phyloP scores from a whole-genome alignment of 2,329 filamentous ascomycete species.

The Xylariaceae sp. region DNA sequence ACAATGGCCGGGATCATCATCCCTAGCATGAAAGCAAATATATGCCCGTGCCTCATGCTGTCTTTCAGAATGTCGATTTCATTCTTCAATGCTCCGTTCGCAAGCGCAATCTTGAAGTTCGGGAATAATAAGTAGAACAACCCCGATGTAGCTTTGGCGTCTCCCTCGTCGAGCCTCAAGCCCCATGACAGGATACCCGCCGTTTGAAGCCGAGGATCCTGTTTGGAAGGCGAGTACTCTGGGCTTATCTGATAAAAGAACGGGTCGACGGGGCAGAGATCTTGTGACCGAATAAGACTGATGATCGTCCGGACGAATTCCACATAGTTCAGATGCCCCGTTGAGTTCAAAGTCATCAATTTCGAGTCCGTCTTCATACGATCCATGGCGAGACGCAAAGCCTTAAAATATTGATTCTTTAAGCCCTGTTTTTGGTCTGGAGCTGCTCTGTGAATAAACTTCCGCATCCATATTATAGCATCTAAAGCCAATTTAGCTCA shows the following conservation, averaged over 20 bases:
- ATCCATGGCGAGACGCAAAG: slow-evolving; percentile 47
- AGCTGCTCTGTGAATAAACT: slow-evolving; percentile 39
- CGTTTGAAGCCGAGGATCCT: slow-evolving; percentile 55
- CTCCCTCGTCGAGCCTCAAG: slow-evolving; percentile 50
- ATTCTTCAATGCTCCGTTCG: slow-evolving; percentile 44
- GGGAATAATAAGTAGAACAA: slow-evolving; percentile 56
- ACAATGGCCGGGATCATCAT: slow-evolving; percentile 55
- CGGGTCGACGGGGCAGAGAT: slow-evolving; percentile 50
- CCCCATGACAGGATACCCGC: slow-evolving; percentile 55
- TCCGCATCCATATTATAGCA: slow-evolving; percentile 48
- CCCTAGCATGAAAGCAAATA: slow-evolving; percentile 46
- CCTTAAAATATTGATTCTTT: slow-evolving; percentile 39
- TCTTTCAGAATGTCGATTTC: slow-evolving; percentile 44
- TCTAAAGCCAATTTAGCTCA: slow-evolving; percentile 21
- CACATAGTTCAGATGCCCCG: slow-evolving; percentile 46
- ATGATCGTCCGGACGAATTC: slow-evolving; percentile 50
- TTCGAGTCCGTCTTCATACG: slow-evolving; percentile 50
- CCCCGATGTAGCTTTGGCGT: slow-evolving; percentile 42
- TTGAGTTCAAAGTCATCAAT: slow-evolving; percentile 30
- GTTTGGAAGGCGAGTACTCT: slow-evolving; percentile 51
- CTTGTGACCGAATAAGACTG: slow-evolving; percentile 51
- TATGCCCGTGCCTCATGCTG: slow-evolving; percentile 44
- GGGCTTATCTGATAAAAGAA: slow-evolving; percentile 55
- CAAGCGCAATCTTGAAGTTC: slow-evolving; percentile 53
- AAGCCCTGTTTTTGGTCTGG: slow-evolving; percentile 34